A percentile compares a stretch with the other conserved stretches of the same genome.
These are phyloP conservation scores for Articulospora tetracladia DNA, from an alignment of 495 filamentous ascomycete genomes.

Conservation along the genomic window DNA sequence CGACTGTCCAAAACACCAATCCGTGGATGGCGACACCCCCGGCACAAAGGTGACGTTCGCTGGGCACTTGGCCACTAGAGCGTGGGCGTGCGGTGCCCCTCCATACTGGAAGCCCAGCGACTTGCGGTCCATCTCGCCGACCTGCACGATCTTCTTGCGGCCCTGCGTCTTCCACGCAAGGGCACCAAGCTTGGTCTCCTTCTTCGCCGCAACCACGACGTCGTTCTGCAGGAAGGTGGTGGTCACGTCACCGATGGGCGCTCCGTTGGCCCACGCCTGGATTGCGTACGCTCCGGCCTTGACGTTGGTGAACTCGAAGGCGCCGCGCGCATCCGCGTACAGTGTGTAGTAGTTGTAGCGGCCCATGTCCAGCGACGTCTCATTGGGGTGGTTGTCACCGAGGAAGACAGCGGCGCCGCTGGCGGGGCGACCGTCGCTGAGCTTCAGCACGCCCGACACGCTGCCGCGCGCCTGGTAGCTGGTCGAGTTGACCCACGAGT, in stretches of 20 bases:
- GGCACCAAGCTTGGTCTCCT: conserved; percentile 23
- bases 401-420: conserved; percentile 35
- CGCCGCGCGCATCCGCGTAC: conserved; percentile 30
- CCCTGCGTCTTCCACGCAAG: conserved; percentile 27
- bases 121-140: conserved; percentile 37
- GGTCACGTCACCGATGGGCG: conserved; percentile 30
- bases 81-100: conserved; percentile 32
- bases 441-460: conserved; percentile 29
- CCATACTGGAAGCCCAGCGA: conserved; percentile 33
- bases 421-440: conserved; percentile 37
- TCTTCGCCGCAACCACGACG: conserved; percentile 27
- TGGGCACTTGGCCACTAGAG: conserved; percentile 30
- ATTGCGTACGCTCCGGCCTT: conserved; percentile 34
- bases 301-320: conserved; percentile 32
- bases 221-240: conserved; percentile 31
- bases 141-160: conserved; percentile 31
- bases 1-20: conserved; percentile 39
- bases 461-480: conserved; percentile 34
- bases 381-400: conserved; percentile 33
- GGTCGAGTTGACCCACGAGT: conserved; percentile 33
- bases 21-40: conserved; percentile 23
- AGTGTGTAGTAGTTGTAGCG: conserved; percentile 36
- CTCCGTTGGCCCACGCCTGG: conserved; percentile 39
- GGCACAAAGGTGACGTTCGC: conserved; percentile 31
- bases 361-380: conserved; percentile 32